Evolutionary conservation across 441 rosid genomes (phyloP), one percentile per base, ranked within the genome.

Genomic region (Breynia disticha): DNA sequence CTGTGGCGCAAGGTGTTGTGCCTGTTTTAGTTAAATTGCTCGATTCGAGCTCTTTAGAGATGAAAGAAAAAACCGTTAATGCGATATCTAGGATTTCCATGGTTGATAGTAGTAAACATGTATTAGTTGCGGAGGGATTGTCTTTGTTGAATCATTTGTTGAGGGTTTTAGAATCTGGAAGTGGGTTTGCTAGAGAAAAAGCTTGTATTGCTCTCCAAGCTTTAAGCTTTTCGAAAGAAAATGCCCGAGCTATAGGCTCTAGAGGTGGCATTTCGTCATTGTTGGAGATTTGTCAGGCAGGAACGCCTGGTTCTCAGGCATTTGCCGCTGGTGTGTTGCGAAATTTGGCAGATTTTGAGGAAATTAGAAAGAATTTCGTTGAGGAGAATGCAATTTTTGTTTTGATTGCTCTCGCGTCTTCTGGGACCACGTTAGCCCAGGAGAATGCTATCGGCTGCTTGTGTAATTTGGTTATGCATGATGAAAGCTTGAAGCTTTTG

Each of bases 361-460:
- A 91, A 59, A 78, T 67, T 16, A 79, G 58, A 68, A 88, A 84
- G 74, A 82, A 78, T 72, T 80, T 91, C 12, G 56, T 81, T 0
- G 95, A 91, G 63, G 98, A 88, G 44, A 76, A 75, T 24, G 95
- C 86, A 0, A 64, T 79, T 39, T 61, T 50, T 17, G 90, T 81
- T 22, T 76, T 91, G 10, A 54, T 86, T 10, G 68, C 74, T 19
- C 77, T 88, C 9, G 83, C 75, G 8, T 67, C 79, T 50, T 84
- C 87, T 0, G 90, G 97, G 57, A 88, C 93, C 21, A 66, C 72
- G 16, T 64, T 80, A 1, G 95, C 97, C 0, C 93, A 76, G 71
- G 95, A 91, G 96, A 85, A 81, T 62, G 79, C 91, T 1, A 59
- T 91, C 18, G 86, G 87, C 4, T 91, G 97, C 77, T 72, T 91